Evolutionary conservation across 2,329 filamentous ascomycete genomes (phyloP).

Genomic region (Colletotrichum viniferum): DNA sequence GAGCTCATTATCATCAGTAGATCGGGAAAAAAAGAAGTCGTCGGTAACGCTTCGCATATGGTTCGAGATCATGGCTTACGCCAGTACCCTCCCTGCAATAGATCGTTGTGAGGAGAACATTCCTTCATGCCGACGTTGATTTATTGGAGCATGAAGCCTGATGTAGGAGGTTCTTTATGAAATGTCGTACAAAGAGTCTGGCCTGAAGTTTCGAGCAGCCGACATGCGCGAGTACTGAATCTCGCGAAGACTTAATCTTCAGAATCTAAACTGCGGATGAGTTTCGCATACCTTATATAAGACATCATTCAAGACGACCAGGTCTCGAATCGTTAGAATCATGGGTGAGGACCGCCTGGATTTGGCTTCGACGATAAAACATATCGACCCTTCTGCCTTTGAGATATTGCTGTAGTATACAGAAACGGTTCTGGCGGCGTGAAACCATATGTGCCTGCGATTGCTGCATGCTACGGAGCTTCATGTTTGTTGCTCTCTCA

Average conservation of each 20-base stretch:
- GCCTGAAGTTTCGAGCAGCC: neutral
- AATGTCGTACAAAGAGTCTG: no score
- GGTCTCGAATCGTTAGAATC: accelerated
- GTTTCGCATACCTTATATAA: neutral
- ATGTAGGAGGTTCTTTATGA: no score
- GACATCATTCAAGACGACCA: accelerated
- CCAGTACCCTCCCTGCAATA: neutral
- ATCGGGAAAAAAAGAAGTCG: neutral
- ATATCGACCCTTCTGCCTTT: neutral
- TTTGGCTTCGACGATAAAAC: neutral
- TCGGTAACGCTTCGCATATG: neutral
- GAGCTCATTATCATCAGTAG: accelerated
- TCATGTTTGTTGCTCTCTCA: neutral
- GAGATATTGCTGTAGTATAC: neutral
- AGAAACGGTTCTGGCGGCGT: neutral
- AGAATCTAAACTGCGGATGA: neutral
- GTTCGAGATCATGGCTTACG: accelerated
- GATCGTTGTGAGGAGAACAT: neutral
- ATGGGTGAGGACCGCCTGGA: neutral
- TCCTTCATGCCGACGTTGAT: neutral
- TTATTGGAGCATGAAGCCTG: accelerated
- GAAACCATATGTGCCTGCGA: neutral
- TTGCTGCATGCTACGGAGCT: no score
- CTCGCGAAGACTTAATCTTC: neutral
- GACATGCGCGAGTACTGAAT: neutral